phyloP scores from a whole-genome alignment of 2,329 filamentous ascomycete species.

The Eutypa lata region DNA sequence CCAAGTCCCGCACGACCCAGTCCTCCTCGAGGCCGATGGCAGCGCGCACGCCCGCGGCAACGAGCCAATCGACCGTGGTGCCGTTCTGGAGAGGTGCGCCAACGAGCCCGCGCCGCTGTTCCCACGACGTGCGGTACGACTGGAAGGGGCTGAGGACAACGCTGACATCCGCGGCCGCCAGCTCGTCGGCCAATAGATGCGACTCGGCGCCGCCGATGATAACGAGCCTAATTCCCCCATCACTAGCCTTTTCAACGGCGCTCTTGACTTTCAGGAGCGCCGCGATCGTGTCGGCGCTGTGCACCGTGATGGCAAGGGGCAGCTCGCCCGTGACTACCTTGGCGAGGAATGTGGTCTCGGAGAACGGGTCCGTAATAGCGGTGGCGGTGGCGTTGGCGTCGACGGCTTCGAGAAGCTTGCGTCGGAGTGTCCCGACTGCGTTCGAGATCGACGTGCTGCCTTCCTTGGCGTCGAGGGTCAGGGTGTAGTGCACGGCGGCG shows the following conservation, averaged over 20 bases:
- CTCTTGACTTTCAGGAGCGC: constrained; percentile 56
- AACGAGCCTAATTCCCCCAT: constrained; percentile 49
- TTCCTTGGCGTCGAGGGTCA: constrained; percentile 45
- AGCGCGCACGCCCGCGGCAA: constrained; percentile 56
- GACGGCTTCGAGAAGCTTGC: constrained; percentile 52
- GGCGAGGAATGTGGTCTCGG: constrained; percentile 48
- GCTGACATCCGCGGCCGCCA: constrained; percentile 53
- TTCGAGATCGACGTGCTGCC: constrained; percentile 48
- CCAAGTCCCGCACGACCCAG: constrained; percentile 59
- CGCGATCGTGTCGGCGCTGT: constrained; percentile 63
- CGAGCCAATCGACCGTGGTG: constrained; percentile 55
- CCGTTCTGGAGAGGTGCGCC: constrained; percentile 66
- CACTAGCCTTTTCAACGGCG: constrained; percentile 47
- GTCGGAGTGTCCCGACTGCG: constrained; percentile 48
- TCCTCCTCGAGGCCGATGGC: constrained; percentile 60
- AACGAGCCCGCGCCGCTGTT: constrained; percentile 58
- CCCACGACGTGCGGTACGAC: constrained; percentile 54
- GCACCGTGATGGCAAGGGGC: constrained; percentile 55
- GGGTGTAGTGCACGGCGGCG: constrained; percentile 56
- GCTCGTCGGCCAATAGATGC: constrained; percentile 54
- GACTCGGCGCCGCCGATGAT: constrained; percentile 64
- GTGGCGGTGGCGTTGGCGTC: constrained; percentile 29
- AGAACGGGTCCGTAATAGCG: constrained; percentile 37
- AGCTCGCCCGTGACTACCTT: constrained; percentile 52
- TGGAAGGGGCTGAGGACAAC: constrained; percentile 60